Conservation (phyloP, 176 grass and related monocot species). For the Triticum dicoccoides region DNA sequence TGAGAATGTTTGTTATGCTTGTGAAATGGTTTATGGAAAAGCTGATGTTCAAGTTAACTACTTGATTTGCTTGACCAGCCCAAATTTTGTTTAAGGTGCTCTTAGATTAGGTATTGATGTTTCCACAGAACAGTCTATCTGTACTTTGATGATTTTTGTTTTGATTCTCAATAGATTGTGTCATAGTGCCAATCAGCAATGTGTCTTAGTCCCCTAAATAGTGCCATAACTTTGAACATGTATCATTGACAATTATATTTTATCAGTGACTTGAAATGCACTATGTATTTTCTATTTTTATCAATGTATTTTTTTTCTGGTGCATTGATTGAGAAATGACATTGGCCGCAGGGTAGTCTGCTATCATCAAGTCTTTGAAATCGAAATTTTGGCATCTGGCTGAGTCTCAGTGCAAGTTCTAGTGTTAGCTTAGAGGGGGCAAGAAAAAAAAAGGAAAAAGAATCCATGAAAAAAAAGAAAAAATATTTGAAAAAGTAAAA, state of each 20-base stretch:
- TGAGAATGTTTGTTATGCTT: neutral
- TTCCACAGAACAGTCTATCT: neutral
- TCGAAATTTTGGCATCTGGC: slow-evolving; percentile 44
- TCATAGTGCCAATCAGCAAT: neutral
- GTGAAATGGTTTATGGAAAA: neutral
- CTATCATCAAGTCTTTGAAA: slow-evolving; percentile 56
- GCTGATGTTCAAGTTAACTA: neutral
- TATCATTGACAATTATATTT: neutral
- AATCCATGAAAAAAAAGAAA: slow-evolving; percentile 12
- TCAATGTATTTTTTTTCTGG: neutral
- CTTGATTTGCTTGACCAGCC: neutral
- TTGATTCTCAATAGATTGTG: neutral
- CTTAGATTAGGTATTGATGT: neutral
- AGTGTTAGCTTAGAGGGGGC: slow-evolving; percentile 41
- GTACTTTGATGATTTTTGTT: too few relatives aligned
- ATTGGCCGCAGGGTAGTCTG: slow-evolving; percentile 68
- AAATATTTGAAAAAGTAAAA: slow-evolving; percentile 5
- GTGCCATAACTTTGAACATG: neutral
- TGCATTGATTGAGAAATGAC: slow-evolving; percentile 55
- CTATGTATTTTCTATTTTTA: neutral
- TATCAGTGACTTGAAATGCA: neutral
- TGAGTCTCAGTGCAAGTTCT: slow-evolving; percentile 38
- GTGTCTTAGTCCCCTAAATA: neutral
- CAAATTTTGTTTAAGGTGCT: neutral
- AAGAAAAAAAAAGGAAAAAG: slow-evolving; percentile 20